A percentile compares a stretch with the other conserved stretches of the same genome.
phyloP scores from a whole-genome alignment of 495 filamentous ascomycete species.

The Letharia columbiana region DNA sequence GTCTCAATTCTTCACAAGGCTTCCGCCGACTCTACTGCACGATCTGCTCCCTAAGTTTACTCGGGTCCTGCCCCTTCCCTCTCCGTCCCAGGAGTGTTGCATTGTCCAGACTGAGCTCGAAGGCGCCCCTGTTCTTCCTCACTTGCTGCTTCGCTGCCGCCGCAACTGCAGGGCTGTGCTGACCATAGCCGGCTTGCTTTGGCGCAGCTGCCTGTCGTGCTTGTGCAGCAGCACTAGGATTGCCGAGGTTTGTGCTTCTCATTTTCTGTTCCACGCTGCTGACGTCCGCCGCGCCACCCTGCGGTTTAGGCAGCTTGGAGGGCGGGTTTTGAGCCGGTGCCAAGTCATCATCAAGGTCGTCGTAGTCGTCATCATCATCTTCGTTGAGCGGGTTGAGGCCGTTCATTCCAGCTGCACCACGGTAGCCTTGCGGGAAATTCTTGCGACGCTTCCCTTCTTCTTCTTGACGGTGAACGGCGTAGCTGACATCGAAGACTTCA shows the following conservation, averaged over 20 bases:
- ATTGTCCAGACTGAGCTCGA: constrained; percentile 85
- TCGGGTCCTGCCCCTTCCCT: constrained; percentile 37
- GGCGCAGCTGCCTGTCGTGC: constrained; percentile 46
- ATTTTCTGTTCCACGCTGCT: constrained; percentile 78
- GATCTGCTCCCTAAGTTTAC: constrained; percentile 29
- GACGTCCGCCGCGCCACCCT: constrained; percentile 50
- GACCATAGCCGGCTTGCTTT: constrained; percentile 64
- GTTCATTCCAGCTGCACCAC: constrained; percentile 43
- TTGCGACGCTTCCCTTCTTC: constrained; percentile 90
- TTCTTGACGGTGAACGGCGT: constrained; percentile 92
- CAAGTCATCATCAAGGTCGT: constrained; percentile 41
- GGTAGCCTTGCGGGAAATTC: constrained; percentile 62
- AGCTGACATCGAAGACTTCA: constrained; percentile 94
- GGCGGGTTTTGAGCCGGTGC: constrained; percentile 40
- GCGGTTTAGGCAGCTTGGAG: constrained; percentile 60
- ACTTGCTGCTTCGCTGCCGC: constrained; percentile 74
- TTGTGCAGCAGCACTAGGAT: constrained; percentile 47
- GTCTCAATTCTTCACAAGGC: not conserved
- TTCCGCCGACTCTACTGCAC: constrained; percentile 20
- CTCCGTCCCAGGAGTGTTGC: constrained; percentile 79
- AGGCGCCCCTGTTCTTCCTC: constrained; percentile 55
- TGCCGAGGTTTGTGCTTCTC: constrained; percentile 65
- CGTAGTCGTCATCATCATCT: constrained; percentile 48
- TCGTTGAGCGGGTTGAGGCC: constrained; percentile 63
- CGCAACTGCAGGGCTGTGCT: constrained; percentile 67